phyloP scores from a whole-genome alignment of 495 filamentous ascomycete species.

The Penicillium robsamsonii region DNA sequence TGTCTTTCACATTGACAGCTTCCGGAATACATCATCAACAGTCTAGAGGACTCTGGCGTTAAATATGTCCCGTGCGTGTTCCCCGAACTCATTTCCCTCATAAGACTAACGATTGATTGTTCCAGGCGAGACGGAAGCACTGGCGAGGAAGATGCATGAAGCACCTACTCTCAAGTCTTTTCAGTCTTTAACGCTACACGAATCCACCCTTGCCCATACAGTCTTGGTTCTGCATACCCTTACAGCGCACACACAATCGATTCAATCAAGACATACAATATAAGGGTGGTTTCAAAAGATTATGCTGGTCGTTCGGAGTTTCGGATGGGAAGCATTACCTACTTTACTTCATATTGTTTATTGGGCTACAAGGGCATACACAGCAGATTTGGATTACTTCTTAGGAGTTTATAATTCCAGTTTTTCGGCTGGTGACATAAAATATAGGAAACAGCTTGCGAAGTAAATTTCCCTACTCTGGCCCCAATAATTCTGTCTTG shows the following conservation, averaged over 20 bases:
- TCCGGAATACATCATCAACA: constrained; percentile 61
- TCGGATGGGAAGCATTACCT: constrained; percentile 26
- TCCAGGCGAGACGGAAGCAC: constrained; percentile 51
- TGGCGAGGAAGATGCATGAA: constrained; percentile 46
- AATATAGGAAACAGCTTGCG: neutral
- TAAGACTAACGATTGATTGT: constrained; percentile 11
- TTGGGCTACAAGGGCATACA: constrained; percentile 16
- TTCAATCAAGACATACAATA: neutral
- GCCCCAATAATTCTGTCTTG: neutral
- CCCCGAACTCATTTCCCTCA: neutral
- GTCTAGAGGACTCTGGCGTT: constrained; percentile 65
- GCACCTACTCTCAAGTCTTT: neutral
- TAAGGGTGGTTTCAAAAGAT: constrained; percentile 5
- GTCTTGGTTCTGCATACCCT: constrained; percentile 16
- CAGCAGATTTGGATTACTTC: constrained; percentile 10
- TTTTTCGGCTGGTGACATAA: neutral
- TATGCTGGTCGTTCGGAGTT: constrained; percentile 26
- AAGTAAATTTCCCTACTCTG: neutral
- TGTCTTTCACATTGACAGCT: constrained; percentile 35
- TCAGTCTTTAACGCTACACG: neutral
- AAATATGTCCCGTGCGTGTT: constrained; percentile 62
- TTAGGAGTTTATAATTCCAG: constrained; percentile 4
- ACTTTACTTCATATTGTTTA: constrained; percentile 14
- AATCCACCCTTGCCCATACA: constrained; percentile 11
- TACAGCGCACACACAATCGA: constrained; percentile 7